These are phyloP conservation scores for Heterobasidion irregulare DNA, from an alignment of 1,284 basidiomycete species.

Conservation along the genomic window DNA sequence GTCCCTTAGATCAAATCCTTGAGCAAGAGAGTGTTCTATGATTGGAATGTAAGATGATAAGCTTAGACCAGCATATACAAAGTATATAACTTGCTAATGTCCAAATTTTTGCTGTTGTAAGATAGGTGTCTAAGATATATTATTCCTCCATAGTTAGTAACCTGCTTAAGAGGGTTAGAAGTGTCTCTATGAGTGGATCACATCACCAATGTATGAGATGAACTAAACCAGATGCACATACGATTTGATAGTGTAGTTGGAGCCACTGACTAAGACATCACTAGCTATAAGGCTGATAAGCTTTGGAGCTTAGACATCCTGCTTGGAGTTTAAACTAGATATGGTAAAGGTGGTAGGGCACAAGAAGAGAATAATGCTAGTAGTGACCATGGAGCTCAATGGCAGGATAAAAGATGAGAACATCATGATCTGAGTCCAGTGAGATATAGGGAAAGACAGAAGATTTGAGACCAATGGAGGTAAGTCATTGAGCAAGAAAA, in stretches of 20 bases:
- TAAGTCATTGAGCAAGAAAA: background rate
- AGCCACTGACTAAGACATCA: slow-evolving; percentile 5
- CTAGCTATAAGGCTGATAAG: slow-evolving; percentile 1
- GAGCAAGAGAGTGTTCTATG: slow-evolving; percentile 33
- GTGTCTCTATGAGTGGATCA: background rate
- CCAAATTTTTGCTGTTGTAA: slow-evolving; percentile 25
- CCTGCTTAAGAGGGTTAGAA: slow-evolving; percentile 15
- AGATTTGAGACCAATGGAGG: background rate
- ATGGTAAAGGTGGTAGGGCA: background rate
- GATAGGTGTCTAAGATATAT: slow-evolving; percentile 26
- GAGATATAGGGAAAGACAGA: background rate
- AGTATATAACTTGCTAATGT: slow-evolving; percentile 17
- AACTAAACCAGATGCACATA: background rate
- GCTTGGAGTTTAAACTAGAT: background rate
- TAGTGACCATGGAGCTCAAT: background rate
- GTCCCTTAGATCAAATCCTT: slow-evolving; percentile 26
- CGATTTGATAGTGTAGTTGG: slow-evolving; percentile 4
- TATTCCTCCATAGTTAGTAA: slow-evolving; percentile 25
- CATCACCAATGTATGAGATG: background rate
- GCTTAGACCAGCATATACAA: background rate
- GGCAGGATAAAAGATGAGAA: too few species aligned
- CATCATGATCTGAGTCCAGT: too few species aligned
- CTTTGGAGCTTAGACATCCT: slow-evolving; percentile 1
- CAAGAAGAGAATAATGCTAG: background rate
- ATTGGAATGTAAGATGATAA: background rate